These are phyloP conservation scores for Calocybe gambosa DNA, from an alignment of 1,284 basidiomycete species.

Conservation along the genomic window DNA sequence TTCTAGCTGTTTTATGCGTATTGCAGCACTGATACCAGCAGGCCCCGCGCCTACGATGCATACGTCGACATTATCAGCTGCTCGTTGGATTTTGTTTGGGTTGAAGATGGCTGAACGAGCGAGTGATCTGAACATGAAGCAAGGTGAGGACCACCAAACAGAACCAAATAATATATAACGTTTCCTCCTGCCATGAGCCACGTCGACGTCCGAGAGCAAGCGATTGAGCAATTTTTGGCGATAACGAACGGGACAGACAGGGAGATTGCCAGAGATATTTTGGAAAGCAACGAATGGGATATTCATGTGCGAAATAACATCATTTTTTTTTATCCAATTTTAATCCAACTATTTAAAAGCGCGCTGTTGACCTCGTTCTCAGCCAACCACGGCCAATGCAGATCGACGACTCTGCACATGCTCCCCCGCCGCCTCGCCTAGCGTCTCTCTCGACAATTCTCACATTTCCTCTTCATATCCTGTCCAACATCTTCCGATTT, in stretches of 20 bases:
- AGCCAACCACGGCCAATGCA: too few relatives aligned
- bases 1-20: conserved; percentile 92
- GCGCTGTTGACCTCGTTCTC: not conserved
- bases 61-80: conserved; percentile 88
- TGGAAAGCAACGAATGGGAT: not conserved
- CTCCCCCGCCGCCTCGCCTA: too few relatives aligned
- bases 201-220: not conserved
- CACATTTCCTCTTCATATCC: conserved; percentile 40
- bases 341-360: not conserved
- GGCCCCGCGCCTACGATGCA: conserved; percentile 97
- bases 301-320: not conserved
- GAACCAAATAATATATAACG: too few relatives aligned
- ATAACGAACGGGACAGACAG: not conserved
- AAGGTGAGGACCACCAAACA: too few relatives aligned
- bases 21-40: conserved; percentile 94
- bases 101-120: conserved; percentile 17
- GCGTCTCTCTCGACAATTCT: conserved; percentile 33
- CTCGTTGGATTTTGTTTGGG: conserved; percentile 54
- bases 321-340: too few relatives aligned
- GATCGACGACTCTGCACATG: too few relatives aligned
- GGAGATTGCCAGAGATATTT: not conserved
- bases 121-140: too few relatives aligned
- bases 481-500: conserved; percentile 48
- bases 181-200: not conserved
- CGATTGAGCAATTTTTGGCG: not conserved